These are phyloP conservation scores for Trichoderma asperelloides DNA, from an alignment of 495 filamentous ascomycete species.

Conservation along the genomic window DNA sequence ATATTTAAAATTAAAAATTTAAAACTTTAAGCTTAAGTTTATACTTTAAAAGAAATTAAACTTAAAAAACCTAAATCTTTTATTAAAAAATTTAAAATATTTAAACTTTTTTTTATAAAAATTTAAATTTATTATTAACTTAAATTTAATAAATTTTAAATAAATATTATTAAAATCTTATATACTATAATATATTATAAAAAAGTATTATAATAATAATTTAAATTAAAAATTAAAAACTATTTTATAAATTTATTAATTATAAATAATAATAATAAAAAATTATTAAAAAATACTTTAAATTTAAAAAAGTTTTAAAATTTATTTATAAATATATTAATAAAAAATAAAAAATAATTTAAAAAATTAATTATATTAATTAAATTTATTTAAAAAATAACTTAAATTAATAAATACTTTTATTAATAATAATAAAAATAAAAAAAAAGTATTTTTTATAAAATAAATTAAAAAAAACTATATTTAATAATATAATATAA, in stretches of 20 bases:
- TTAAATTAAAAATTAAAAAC: neutral
- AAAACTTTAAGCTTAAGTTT: too few relatives aligned
- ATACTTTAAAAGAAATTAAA: too few relatives aligned
- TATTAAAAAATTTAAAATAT: neutral
- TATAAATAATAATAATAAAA: neutral
- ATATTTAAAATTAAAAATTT: neutral
- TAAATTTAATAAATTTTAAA: neutral
- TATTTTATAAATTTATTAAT: neutral
- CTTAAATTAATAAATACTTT: neutral
- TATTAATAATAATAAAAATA: neutral
- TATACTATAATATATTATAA: neutral
- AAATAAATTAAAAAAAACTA: neutral
- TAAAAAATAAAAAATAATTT: neutral
- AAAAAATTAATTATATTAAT: conserved; percentile 1
- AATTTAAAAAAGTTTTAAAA: neutral
- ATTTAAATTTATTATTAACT: neutral
- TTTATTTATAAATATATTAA: neutral
- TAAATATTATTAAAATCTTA: neutral
- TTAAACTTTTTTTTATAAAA: neutral
- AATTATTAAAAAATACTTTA: neutral
- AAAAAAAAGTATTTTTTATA: neutral
- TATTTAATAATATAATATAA: neutral
- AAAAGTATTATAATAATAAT: neutral
- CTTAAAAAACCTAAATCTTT: neutral
- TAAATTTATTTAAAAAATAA: neutral